Evolutionary conservation across 306 rosid species (phyloP).

Genomic region (Gastrolobium villosum): DNA sequence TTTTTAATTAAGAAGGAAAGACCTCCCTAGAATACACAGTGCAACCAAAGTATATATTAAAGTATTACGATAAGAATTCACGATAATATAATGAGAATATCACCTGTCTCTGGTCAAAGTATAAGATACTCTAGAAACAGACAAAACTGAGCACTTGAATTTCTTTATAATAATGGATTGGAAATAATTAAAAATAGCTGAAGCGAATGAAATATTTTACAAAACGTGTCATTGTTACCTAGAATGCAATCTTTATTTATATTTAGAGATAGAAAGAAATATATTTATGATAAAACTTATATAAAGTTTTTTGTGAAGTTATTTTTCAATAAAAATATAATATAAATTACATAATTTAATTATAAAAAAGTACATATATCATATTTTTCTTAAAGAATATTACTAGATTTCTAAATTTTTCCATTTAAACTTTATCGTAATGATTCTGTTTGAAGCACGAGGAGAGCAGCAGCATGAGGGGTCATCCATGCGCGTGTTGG

Average conservation of each 20-base stretch:
- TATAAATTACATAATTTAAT: not conserved
- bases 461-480: not conserved
- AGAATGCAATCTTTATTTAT: not conserved
- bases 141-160: not conserved
- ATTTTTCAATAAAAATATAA: not conserved
- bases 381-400: too few species aligned
- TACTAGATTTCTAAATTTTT: not conserved
- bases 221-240: not conserved
- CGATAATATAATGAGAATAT: not conserved
- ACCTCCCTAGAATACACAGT: not conserved
- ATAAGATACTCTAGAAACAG: not conserved
- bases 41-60: not conserved
- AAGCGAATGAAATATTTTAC: not conserved
- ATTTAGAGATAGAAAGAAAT: not conserved
- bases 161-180: not conserved
- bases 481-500: constrained; percentile 31
- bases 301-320: not conserved
- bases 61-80: not conserved
- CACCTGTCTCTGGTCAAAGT: not conserved
- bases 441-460: not conserved
- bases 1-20: not conserved
- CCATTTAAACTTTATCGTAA: not conserved
- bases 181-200: not conserved
- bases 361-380: too few species aligned
- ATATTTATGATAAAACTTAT: not conserved